A percentile compares a stretch with the other conserved stretches of the same genome.
phyloP scores from a whole-genome alignment of 805 yeast genomes.

The Candida schatavii region DNA sequence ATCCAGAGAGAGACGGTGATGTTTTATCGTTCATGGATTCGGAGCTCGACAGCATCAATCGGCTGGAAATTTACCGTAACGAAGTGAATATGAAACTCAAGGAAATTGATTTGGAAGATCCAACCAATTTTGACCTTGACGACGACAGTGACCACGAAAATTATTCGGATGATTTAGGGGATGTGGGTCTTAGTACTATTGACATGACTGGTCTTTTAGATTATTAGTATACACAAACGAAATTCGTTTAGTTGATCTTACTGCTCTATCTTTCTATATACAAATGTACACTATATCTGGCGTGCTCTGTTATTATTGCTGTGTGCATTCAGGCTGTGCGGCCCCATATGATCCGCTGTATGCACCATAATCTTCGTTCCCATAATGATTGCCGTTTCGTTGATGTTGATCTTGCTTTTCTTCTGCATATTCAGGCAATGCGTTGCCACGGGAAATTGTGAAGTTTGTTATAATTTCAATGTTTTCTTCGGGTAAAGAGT shows the following conservation, averaged over 20 bases:
- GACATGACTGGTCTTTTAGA: slow-evolving; percentile 38
- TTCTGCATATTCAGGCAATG: slow-evolving; percentile 31
- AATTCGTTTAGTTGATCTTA: background rate
- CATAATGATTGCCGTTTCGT: slow-evolving; percentile 10
- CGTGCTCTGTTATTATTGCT: slow-evolving; percentile 21
- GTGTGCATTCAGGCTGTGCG: slow-evolving; percentile 35
- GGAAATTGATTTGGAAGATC: slow-evolving; percentile 11
- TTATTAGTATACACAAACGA: slow-evolving; percentile 12
- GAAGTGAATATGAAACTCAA: slow-evolving; percentile 13
- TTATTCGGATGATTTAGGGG: slow-evolving; percentile 7
- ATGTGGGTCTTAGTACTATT: slow-evolving; percentile 29
- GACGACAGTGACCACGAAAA: slow-evolving; percentile 12
- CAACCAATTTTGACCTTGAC: slow-evolving; percentile 7
- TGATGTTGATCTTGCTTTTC: slow-evolving; percentile 13
- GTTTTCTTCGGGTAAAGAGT: slow-evolving; percentile 34
- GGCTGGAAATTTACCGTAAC: slow-evolving; percentile 11
- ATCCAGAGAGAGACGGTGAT: slow-evolving; percentile 32
- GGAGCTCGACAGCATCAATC: slow-evolving; percentile 11
- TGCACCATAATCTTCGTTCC: slow-evolving; percentile 12
- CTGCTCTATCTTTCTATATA: background rate
- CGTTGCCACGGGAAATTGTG: slow-evolving; percentile 19
- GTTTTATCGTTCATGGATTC: slow-evolving; percentile 21
- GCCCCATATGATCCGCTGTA: slow-evolving; percentile 6
- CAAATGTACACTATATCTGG: too few relatives aligned
- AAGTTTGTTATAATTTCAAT: slow-evolving; percentile 37